phyloP scores from a whole-genome alignment of 768 basidiomycete species.

The Russula virescens region DNA sequence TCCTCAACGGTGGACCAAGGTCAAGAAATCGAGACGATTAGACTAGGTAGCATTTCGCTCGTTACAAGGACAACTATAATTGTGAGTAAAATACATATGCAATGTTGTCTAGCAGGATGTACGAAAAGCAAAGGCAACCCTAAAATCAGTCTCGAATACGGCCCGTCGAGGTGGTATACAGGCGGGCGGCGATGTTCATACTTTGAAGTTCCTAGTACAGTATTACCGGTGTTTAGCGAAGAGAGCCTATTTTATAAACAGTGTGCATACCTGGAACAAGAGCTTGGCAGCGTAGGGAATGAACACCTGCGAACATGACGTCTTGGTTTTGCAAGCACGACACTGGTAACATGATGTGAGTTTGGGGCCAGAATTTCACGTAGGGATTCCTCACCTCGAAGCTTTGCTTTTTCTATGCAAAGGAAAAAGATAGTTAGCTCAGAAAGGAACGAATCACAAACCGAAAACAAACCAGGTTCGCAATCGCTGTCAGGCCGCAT shows the following conservation, averaged over 20 bases:
- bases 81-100: constrained; percentile 34
- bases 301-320: constrained; percentile 83
- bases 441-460: not conserved
- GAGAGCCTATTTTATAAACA: not conserved
- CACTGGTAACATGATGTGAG: constrained; percentile 39
- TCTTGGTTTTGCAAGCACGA: constrained; percentile 96
- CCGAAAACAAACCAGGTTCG: constrained; percentile 67
- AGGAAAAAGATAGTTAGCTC: constrained; percentile 17
- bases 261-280: constrained; percentile 74
- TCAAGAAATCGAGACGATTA: constrained; percentile 17
- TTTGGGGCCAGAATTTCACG: not conserved
- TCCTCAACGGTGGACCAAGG: constrained; percentile 41
- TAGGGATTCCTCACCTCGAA: constrained; percentile 49
- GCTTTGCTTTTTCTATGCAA: constrained; percentile 84
- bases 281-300: constrained; percentile 97
- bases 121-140: constrained; percentile 16
- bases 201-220: constrained; percentile 75
- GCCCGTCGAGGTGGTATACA: constrained; percentile 83
- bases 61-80: constrained; percentile 15
- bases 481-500: constrained; percentile 95
- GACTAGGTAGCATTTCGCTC: constrained; percentile 2
- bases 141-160: constrained; percentile 59
- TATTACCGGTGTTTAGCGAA: not conserved
- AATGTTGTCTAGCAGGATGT: constrained; percentile 15
- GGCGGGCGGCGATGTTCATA: constrained; percentile 88